phyloP scores from a whole-genome alignment of 805 yeast species.

The Wickerhamomyces tratensis region DNA sequence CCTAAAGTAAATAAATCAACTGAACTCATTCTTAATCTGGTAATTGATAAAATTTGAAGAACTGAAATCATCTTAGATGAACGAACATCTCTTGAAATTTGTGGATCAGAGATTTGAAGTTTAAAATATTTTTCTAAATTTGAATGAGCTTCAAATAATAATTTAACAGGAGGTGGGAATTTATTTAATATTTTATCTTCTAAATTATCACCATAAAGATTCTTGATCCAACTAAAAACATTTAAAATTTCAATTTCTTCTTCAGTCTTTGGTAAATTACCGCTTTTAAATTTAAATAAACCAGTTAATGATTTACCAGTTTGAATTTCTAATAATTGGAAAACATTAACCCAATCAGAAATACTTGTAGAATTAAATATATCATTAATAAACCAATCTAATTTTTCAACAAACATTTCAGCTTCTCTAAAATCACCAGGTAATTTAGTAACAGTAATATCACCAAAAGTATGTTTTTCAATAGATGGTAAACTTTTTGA shows the following conservation, averaged over 20 bases:
- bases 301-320: conserved; percentile 46
- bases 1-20: conserved; percentile 30
- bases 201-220: conserved; percentile 36
- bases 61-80: conserved; percentile 60
- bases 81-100: conserved; percentile 50
- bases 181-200: conserved; percentile 32
- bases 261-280: conserved; percentile 18
- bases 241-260: conserved; percentile 56
- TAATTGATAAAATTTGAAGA: conserved; percentile 53
- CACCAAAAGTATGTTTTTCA: not conserved
- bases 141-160: conserved; percentile 55
- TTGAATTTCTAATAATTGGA: conserved; percentile 64
- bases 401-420: conserved; percentile 48
- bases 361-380: conserved; percentile 47
- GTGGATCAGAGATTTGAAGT: conserved; percentile 53
- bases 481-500: conserved; percentile 5
- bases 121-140: conserved; percentile 57
- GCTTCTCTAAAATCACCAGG: conserved; percentile 37
- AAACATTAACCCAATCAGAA: conserved; percentile 73
- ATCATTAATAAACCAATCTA: conserved; percentile 53
- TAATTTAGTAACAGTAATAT: conserved; percentile 1
- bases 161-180: conserved; percentile 63
- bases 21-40: conserved; percentile 57
- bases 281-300: conserved; percentile 42
- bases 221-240: conserved; percentile 59